These are phyloP conservation scores for Cryphonectria naterciae DNA, from an alignment of 2,329 filamentous ascomycete genomes.

Conservation along the genomic window DNA sequence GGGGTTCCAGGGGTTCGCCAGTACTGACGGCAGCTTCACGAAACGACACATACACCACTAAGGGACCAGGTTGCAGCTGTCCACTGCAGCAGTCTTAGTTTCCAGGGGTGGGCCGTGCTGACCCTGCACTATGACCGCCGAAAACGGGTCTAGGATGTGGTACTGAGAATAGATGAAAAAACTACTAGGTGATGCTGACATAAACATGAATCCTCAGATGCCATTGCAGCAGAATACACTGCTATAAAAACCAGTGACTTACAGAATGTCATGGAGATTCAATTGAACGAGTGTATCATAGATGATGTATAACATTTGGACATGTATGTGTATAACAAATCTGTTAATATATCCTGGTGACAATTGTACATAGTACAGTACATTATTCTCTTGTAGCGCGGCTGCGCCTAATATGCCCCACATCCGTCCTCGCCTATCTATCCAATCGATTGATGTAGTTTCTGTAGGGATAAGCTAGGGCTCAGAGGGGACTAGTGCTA, in stretches of 20 bases:
- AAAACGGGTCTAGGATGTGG: constrained; percentile 3
- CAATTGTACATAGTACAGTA: background rate
- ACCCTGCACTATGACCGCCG: constrained; percentile 3
- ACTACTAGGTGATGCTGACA: background rate
- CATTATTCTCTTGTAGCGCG: background rate
- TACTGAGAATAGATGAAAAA: background rate
- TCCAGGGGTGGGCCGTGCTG: constrained; percentile 21
- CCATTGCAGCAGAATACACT: too few relatives aligned
- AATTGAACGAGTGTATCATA: background rate
- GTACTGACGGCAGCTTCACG: constrained; percentile 14
- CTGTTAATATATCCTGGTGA: background rate
- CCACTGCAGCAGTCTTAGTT: background rate
- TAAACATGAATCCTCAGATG: background rate
- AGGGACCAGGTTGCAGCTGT: constrained; percentile 30
- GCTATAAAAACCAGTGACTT: too few relatives aligned
- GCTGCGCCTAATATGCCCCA: constrained; percentile 9
- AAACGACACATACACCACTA: constrained; percentile 11
- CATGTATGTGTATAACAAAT: background rate
- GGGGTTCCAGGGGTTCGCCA: constrained; percentile 14
- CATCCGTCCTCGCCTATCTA: background rate
- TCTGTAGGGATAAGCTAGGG: constrained; percentile 25
- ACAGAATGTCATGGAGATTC: too few relatives aligned
- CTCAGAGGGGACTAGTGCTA: constrained; percentile 15
- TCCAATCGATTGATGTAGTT: constrained; percentile 21
- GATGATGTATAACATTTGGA: background rate